A percentile compares a stretch with the other conserved stretches of the same genome.
phyloP scores from a whole-genome alignment of 306 rosid genomes.

The Alnus glutinosa region DNA sequence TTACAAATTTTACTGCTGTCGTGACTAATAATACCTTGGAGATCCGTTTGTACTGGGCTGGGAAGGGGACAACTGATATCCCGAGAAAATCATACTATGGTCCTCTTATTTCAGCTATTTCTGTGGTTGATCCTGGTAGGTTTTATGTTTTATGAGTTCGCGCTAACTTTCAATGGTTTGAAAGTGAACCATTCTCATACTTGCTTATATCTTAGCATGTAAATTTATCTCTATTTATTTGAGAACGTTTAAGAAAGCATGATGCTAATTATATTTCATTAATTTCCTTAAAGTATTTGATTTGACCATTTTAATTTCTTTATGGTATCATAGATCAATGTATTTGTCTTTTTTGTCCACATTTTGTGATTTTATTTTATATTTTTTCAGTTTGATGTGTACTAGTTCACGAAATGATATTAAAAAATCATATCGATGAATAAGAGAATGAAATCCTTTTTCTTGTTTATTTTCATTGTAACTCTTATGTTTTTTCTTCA shows the following conservation, averaged over 20 bases:
- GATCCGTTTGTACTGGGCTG: constrained; percentile 49
- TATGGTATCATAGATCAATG: background rate
- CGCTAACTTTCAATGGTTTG: too few relatives aligned
- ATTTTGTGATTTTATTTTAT: too few relatives aligned
- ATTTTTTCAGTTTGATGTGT: background rate
- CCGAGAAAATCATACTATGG: constrained; percentile 42
- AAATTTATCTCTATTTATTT: too few relatives aligned
- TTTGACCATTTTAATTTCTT: background rate
- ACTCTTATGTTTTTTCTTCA: background rate
- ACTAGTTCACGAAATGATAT: background rate
- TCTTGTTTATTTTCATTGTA: background rate
- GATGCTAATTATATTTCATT: background rate
- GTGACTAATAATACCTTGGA: constrained; percentile 32
- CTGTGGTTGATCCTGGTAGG: constrained; percentile 28
- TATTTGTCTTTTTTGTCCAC: background rate
- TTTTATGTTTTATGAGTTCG: background rate
- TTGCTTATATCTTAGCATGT: background rate
- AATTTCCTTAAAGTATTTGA: background rate
- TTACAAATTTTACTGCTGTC: background rate
- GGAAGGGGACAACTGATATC: constrained; percentile 43
- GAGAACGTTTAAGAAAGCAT: background rate
- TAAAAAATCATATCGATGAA: background rate
- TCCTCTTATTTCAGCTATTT: constrained; percentile 54
- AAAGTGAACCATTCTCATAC: background rate
- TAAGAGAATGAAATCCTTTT: background rate